Conservation (phyloP, 306 rosid species). For the Trifolium subterraneum region DNA sequence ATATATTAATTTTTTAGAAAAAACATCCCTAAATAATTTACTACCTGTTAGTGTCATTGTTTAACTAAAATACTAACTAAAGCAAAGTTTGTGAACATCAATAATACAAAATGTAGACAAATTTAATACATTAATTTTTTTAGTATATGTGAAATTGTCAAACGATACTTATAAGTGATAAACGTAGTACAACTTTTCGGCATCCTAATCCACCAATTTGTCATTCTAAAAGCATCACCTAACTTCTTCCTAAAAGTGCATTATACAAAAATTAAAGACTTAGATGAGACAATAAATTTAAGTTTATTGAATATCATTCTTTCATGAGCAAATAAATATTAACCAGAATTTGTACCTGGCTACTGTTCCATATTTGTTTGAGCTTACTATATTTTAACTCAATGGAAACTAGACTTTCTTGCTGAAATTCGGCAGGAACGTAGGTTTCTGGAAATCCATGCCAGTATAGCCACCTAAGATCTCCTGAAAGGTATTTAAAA, state of each 20-base stretch:
- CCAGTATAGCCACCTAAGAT: constrained; percentile 20
- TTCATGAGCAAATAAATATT: background rate
- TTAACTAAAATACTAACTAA: too few species aligned
- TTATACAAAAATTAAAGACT: too few species aligned
- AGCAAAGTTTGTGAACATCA: background rate
- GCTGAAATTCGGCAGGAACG: background rate
- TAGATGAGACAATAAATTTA: background rate
- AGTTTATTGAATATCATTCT: background rate
- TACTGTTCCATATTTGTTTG: background rate
- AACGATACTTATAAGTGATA: too few species aligned
- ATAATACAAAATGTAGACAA: background rate
- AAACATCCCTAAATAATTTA: too few species aligned
- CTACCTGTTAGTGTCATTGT: too few species aligned
- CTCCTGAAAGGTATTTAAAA: background rate
- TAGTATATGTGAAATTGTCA: too few species aligned
- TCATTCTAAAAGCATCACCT: too few species aligned
- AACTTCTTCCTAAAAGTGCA: too few species aligned
- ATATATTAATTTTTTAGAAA: too few species aligned
- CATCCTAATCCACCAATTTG: too few species aligned
- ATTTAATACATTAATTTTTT: too few species aligned
- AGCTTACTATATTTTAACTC: constrained; percentile 19
- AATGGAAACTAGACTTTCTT: constrained; percentile 1
- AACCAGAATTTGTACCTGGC: background rate
- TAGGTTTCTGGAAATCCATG: background rate
- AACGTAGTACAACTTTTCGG: too few species aligned